Percentiles rank a stretch among this genome's conserved stretches.
These are phyloP conservation scores for Sclerotiophoma versabilis DNA, from an alignment of 2,329 filamentous ascomycete species.

Conservation along the genomic window DNA sequence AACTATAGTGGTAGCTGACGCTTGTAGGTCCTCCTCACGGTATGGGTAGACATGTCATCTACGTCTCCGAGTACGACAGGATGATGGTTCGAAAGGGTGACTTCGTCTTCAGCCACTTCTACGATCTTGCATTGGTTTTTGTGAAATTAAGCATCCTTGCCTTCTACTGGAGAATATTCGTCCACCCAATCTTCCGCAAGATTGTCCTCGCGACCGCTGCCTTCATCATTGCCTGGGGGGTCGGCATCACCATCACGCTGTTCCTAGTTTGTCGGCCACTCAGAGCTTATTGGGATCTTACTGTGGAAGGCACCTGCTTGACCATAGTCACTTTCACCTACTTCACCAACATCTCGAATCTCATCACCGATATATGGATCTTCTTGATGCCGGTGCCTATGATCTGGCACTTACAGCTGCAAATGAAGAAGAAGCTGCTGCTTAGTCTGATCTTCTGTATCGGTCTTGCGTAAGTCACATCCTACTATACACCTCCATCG, in stretches of 20 bases:
- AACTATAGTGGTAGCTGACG: constrained; percentile 16
- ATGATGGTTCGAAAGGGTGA: constrained; percentile 46
- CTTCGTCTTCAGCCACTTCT: constrained; percentile 47
- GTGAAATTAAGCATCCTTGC: constrained; percentile 46
- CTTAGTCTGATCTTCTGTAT: constrained; percentile 43
- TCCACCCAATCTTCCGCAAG: constrained; percentile 37
- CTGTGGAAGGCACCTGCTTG: constrained; percentile 38
- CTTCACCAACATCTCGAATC: constrained; percentile 46
- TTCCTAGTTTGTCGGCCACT: constrained; percentile 41
- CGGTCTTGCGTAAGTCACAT: constrained; percentile 40
- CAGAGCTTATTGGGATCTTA: constrained; percentile 38
- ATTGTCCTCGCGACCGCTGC: constrained; percentile 38
- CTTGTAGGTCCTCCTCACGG: constrained; percentile 39
- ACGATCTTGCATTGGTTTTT: constrained; percentile 41
- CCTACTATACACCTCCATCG: neutral
- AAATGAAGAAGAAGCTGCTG: constrained; percentile 43
- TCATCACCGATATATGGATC: constrained; percentile 44
- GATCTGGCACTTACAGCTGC: constrained; percentile 44
- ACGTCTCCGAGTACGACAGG: constrained; percentile 33
- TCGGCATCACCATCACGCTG: constrained; percentile 42
- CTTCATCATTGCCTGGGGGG: constrained; percentile 41
- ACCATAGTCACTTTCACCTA: constrained; percentile 41
- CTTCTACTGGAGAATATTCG: constrained; percentile 45
- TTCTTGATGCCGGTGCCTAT: constrained; percentile 46
- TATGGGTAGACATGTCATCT: constrained; percentile 44